Evolutionary conservation across 352 stramenopile genomes (phyloP).

Genomic region (Globisporangium cederbergense): DNA sequence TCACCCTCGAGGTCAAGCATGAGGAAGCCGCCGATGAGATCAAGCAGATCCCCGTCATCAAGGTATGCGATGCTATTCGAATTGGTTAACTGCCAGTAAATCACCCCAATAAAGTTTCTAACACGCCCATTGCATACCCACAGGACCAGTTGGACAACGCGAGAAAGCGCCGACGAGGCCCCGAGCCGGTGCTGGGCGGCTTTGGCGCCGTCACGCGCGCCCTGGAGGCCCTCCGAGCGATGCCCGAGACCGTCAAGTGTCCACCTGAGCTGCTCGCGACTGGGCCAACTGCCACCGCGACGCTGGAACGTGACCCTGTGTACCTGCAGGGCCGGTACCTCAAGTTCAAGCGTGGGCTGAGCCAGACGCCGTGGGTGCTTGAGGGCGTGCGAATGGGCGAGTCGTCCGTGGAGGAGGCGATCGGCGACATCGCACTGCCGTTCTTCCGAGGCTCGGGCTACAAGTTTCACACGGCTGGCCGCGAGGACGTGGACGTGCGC

Average conservation of each 20-base stretch:
- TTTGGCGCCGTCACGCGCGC: constrained; percentile 77
- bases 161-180: constrained; percentile 66
- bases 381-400: constrained; percentile 84
- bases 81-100: background rate
- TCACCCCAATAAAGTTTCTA: background rate
- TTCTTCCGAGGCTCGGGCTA: constrained; percentile 66
- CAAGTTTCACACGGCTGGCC: constrained; percentile 96
- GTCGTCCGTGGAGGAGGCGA: constrained; percentile 88
- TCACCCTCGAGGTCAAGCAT: constrained; percentile 69
- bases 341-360: constrained; percentile 88
- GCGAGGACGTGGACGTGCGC: constrained; percentile 97
- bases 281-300: constrained; percentile 30
- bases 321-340: constrained; percentile 90
- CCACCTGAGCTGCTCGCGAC: constrained; percentile 42
- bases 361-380: constrained; percentile 90
- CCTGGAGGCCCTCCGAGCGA: constrained; percentile 35
- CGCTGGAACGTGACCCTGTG: constrained; percentile 76
- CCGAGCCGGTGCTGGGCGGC: constrained; percentile 60
- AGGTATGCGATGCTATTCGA: constrained; percentile 25
- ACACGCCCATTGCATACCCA: background rate
- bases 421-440: constrained; percentile 65
- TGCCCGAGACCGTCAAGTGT: constrained; percentile 54
- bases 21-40: constrained; percentile 68
- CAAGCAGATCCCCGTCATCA: constrained; percentile 72
- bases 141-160: constrained; percentile 60